Evolutionary conservation across 139 green algal species (phyloP), one percentile per base, ranked within the genome.

Genomic region (Chlorella sp.): DNA sequence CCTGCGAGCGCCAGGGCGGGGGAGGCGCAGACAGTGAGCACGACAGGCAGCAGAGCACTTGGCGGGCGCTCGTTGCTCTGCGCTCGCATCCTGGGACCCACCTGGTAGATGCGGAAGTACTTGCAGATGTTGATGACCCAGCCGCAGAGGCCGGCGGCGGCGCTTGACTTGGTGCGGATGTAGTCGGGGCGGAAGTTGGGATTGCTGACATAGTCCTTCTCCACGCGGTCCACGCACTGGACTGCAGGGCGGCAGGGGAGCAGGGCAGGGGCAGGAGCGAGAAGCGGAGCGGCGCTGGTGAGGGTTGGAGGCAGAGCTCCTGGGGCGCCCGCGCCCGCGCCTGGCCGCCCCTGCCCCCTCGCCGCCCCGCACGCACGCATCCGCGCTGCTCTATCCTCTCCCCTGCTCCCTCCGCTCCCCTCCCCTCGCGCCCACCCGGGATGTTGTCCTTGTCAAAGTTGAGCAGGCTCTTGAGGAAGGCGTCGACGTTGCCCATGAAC

Each of bases 41-140:
- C n/a, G n/a, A n/a, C n/a, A n/a, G n/a, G n/a, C n/a, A n/a, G n/a
- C n/a, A n/a, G n/a, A n/a, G n/a, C n/a, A n/a, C n/a, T n/a, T n/a
- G n/a, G n/a, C n/a, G n/a, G n/a, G n/a, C n/a, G n/a, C n/a, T n/a
- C n/a, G n/a, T n/a, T n/a, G n/a, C n/a, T n/a, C n/a, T n/a, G n/a
- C n/a, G n/a, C n/a, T n/a, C n/a, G n/a, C n/a, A n/a, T n/a, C n/a
- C n/a, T n/a, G n/a, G n/a, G 25, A 75, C 77, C 21, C 55, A 91
- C 88, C 86, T 97, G 90, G 82, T 97, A 97, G 66, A 98, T 95
- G 53, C 92, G 84, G 90, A 94, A 95, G 84, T 97, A 98, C 80
- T 96, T 96, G 88, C 86, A 94, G 70, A 98, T 97, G 82, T 97
- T 97, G 80, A 95, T 79, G 14, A 96, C 93, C 94, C 94, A 98